A percentile compares a stretch with the other conserved stretches of the same genome.
These are phyloP conservation scores for Neocatenulostroma microsporum DNA, from an alignment of 2,329 filamentous ascomycete genomes.

Conservation along the genomic window DNA sequence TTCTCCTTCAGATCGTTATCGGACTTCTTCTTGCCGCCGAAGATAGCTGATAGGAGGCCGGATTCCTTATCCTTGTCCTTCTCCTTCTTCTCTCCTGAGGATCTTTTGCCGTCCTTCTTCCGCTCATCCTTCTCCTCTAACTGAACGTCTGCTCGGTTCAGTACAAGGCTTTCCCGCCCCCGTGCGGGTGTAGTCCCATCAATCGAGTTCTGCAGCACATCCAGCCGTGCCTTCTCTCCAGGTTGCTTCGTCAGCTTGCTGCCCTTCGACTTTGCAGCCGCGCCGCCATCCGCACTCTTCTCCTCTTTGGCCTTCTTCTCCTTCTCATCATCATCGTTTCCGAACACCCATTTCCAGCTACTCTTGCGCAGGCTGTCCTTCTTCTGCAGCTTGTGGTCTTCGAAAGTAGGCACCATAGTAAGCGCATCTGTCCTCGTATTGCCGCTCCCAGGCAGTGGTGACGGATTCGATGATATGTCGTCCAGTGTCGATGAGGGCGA, in stretches of 20 bases:
- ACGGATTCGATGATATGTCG: conserved; percentile 58
- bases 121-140: conserved; percentile 74
- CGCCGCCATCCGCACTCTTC: conserved; percentile 28
- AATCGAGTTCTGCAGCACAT: conserved; percentile 80
- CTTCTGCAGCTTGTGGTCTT: conserved; percentile 63
- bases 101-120: conserved; percentile 73
- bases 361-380: conserved; percentile 66
- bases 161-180: conserved; percentile 72
- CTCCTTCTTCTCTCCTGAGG: conserved; percentile 34
- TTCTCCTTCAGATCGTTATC: conserved; percentile 67
- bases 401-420: conserved; percentile 70
- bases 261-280: conserved; percentile 14
- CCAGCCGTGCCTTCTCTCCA: conserved; percentile 67
- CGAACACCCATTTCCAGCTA: conserved; percentile 75
- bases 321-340: conserved; percentile 61
- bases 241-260: conserved; percentile 57
- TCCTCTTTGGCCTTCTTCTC: conserved; percentile 41
- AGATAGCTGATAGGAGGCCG: conserved; percentile 86
- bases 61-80: conserved; percentile 69
- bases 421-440: conserved; percentile 66
- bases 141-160: conserved; percentile 70
- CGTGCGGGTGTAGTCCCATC: conserved; percentile 47
- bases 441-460: conserved; percentile 59
- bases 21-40: conserved; percentile 68
- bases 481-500: conserved; percentile 44